Evolutionary conservation across 208 protist species (phyloP), one percentile per base, ranked within the genome.

Genomic region (Angomonas deanei): DNA sequence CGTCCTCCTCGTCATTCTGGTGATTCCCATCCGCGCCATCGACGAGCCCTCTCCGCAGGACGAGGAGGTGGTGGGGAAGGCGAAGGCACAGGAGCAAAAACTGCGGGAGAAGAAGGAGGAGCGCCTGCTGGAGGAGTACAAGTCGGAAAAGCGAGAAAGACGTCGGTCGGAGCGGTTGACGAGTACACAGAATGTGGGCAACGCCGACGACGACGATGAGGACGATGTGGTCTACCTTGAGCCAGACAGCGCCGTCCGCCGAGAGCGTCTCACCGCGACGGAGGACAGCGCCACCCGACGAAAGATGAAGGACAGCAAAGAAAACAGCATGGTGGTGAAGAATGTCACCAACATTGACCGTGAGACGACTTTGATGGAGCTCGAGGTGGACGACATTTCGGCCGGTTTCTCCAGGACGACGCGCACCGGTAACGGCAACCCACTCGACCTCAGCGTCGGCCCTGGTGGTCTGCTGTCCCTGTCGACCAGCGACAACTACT

Each of bases 31-130:
- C 11, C 56, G 70, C 6, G 57, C 36, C 3, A 56, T 83, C 47
- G 72, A 81, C 39, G 71, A 68, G 15, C 38, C 64, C 5, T 75
- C 74, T 2, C 27, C 38, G 46, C 70, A 78, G 53, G 80, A 81
- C 59, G 54, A 82, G 56, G 60, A 72, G 34, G 69, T 82, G 32
- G 39, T 71, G 31, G 42, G 53, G 39, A 67, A 57, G 1, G 66
- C 63, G 23, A 62, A 76, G 38, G 31, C 56, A 38, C 76, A 78
- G 49, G 73, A 71, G 32, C 42, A 66, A 23, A 64, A 80, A 28
- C 53, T 83, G 24, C 47, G 28, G n/a, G 6, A 17, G 2, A 42
- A 50, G 48, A 50, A 61, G 11, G 65, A 66, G 21, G 54, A 50
- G 3, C 66, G 58, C 33, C 42, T 54, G 15, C 13, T 28, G 1